phyloP scores from a whole-genome alignment of 2,329 filamentous ascomycete species.

The Aurifilum marmelostoma region DNA sequence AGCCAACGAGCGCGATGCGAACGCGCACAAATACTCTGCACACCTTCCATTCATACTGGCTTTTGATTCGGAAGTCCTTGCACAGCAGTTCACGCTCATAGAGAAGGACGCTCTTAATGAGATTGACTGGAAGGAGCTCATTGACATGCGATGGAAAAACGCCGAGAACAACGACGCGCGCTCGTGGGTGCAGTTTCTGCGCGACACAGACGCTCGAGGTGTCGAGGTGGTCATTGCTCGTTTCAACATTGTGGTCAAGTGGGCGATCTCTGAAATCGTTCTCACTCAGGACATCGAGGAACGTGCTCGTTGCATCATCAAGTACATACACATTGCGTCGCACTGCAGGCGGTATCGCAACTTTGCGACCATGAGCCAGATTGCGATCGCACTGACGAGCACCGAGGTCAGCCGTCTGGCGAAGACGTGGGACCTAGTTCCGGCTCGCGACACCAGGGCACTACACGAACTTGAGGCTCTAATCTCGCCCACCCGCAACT shows the following conservation, averaged over 20 bases:
- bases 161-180: slow-evolving; percentile 64
- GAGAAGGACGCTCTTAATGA: slow-evolving; percentile 86
- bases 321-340: slow-evolving; percentile 79
- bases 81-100: slow-evolving; percentile 82
- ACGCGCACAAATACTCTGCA: slow-evolving; percentile 47
- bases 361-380: slow-evolving; percentile 82
- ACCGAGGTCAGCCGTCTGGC: slow-evolving; percentile 70
- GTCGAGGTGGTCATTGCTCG: slow-evolving; percentile 84
- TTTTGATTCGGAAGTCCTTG: slow-evolving; percentile 77
- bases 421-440: slow-evolving; percentile 73
- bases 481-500: slow-evolving; percentile 78
- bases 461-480: slow-evolving; percentile 71
- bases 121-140: slow-evolving; percentile 86
- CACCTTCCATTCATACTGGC: slow-evolving; percentile 82
- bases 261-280: slow-evolving; percentile 79
- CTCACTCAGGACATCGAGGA: slow-evolving; percentile 74
- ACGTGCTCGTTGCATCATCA: slow-evolving; percentile 75
- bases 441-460: slow-evolving; percentile 65
- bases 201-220: slow-evolving; percentile 71
- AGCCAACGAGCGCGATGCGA: slow-evolving; percentile 35
- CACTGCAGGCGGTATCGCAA: slow-evolving; percentile 78
- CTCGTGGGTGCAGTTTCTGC: slow-evolving; percentile 82
- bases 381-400: slow-evolving; percentile 76
- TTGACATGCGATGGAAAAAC: slow-evolving; percentile 82
- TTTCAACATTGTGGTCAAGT: slow-evolving; percentile 88